Percentiles rank a stretch among this genome's conserved stretches.
Evolutionary conservation across 2,329 filamentous ascomycete genomes (phyloP).

Genomic region (Sporothrix phasma): DNA sequence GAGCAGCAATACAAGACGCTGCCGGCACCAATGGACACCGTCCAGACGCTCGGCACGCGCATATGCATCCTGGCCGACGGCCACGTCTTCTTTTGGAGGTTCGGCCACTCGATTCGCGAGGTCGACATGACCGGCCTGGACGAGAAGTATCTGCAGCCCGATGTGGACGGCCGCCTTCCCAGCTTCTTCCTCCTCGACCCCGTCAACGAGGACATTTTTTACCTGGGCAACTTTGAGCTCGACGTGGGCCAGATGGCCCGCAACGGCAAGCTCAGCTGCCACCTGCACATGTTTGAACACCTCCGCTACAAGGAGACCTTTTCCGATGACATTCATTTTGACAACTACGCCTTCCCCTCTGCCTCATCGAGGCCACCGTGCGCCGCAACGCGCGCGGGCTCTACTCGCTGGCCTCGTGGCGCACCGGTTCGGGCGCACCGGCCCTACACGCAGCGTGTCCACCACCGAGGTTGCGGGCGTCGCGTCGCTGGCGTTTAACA

Average conservation of each 20-base stretch:
- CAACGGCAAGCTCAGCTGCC: constrained; percentile 9
- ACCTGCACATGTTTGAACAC: constrained; percentile 15
- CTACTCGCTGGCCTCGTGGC: constrained; percentile 15
- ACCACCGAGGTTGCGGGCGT: neutral
- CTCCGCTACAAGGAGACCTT: constrained; percentile 12
- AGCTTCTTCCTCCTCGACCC: constrained; percentile 16
- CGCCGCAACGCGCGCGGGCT: constrained; percentile 13
- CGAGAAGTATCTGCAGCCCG: constrained; percentile 12
- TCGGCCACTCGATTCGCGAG: constrained; percentile 12
- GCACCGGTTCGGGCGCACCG: neutral
- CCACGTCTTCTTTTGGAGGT: constrained; percentile 13
- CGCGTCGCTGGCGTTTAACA: constrained; percentile 16
- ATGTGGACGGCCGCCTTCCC: constrained; percentile 15
- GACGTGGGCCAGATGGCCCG: neutral
- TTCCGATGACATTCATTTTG: constrained; percentile 7
- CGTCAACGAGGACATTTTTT: constrained; percentile 13
- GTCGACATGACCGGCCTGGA: constrained; percentile 13
- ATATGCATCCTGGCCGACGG: constrained; percentile 12
- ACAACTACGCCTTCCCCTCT: constrained; percentile 1
- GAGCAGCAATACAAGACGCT: constrained; percentile 9
- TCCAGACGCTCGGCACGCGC: constrained; percentile 15
- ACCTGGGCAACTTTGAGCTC: constrained; percentile 13
- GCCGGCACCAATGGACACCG: constrained; percentile 12
- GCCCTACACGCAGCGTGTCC: neutral
- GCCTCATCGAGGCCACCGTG: constrained; percentile 11